Conservation (phyloP, 2,329 filamentous ascomycete species). For the Elsinoe batatas region DNA sequence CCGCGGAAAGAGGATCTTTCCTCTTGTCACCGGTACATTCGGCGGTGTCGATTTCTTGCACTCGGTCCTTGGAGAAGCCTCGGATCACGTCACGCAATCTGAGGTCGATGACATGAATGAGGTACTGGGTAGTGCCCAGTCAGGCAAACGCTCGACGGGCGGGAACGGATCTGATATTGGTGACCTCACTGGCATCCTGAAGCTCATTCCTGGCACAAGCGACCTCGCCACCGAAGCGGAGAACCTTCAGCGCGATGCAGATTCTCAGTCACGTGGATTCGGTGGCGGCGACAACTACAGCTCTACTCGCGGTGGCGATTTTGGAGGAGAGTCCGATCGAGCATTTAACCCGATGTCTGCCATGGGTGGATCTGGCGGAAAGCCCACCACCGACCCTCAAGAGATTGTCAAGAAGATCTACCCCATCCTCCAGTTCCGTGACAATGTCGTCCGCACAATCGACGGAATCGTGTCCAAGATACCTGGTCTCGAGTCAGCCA, state of each 20-base stretch:
- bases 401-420: conserved; percentile 56
- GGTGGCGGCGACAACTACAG: conserved; percentile 31
- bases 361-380: conserved; percentile 52
- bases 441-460: conserved; percentile 84
- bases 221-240: conserved; percentile 38
- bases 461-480: conserved; percentile 81
- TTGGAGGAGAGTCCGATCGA: conserved; percentile 18
- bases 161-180: conserved; percentile 26
- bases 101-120: conserved; percentile 74
- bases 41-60: conserved; percentile 91
- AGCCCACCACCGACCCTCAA: conserved; percentile 56
- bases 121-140: conserved; percentile 13
- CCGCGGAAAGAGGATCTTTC: conserved; percentile 64
- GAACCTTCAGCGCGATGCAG: conserved; percentile 36
- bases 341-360: conserved; percentile 11
- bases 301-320: conserved; percentile 26
- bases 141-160: conserved; percentile 21
- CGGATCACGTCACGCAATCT: conserved; percentile 82
- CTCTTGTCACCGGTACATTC: conserved; percentile 82
- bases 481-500: conserved; percentile 76
- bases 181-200: conserved; percentile 59
- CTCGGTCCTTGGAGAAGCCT: conserved; percentile 69
- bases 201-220: conserved; percentile 57
- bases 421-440: conserved; percentile 85
- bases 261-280: conserved; percentile 40